A percentile compares a stretch with the other conserved stretches of the same genome.
phyloP scores from a whole-genome alignment of 495 filamentous ascomycete species.

The Chaetomium fimeti region DNA sequence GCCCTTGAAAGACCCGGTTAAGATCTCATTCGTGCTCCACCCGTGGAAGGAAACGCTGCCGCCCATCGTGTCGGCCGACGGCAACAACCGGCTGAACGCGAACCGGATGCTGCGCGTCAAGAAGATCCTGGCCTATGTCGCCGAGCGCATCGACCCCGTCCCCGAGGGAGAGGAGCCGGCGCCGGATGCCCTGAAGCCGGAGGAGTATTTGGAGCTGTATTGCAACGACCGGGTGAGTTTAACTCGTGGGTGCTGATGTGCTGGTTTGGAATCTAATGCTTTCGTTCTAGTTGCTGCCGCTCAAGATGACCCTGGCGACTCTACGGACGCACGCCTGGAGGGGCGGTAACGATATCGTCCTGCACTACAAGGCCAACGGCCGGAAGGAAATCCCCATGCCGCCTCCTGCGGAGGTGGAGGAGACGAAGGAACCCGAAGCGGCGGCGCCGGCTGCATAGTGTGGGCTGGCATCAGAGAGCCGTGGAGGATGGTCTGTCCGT shows the following conservation, averaged over 20 bases:
- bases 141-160: constrained; percentile 78
- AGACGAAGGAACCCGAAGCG: constrained; percentile 7
- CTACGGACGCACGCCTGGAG: constrained; percentile 91
- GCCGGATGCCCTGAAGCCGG: constrained; percentile 66
- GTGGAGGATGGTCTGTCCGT: neutral
- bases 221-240: constrained; percentile 81
- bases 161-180: constrained; percentile 50
- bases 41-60: constrained; percentile 79
- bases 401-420: constrained; percentile 15
- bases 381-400: constrained; percentile 56
- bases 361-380: constrained; percentile 89
- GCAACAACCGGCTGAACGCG: constrained; percentile 86
- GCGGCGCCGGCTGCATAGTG: constrained; percentile 14
- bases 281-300: constrained; percentile 46
- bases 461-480: neutral
- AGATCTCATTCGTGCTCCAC: constrained; percentile 86
- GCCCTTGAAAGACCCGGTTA: constrained; percentile 86
- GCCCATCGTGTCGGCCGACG: constrained; percentile 62
- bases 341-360: constrained; percentile 79
- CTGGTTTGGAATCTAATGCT: constrained; percentile 4
- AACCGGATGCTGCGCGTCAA: constrained; percentile 94
- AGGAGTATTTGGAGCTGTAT: constrained; percentile 90
- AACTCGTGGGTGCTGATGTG: neutral
- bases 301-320: constrained; percentile 86
- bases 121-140: constrained; percentile 91